Evolutionary conservation across 805 yeast genomes (phyloP).

Genomic region (Starmerella scarabaei): DNA sequence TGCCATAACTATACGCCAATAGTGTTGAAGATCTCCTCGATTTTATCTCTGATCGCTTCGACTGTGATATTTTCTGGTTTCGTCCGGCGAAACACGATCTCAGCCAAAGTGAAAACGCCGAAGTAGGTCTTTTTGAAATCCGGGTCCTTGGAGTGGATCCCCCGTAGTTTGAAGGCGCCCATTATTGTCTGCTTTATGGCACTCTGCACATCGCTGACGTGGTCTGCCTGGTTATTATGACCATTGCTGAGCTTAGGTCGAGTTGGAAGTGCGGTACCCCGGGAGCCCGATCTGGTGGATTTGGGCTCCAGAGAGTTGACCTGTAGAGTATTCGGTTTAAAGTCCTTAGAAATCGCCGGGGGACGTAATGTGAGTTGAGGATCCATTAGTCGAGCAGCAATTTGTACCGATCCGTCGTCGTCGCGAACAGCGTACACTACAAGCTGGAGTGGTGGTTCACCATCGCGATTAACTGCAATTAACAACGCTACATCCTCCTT

Average conservation of each 20-base stretch:
- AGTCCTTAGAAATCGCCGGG: no score
- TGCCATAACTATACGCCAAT: no score
- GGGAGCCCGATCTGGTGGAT: no score
- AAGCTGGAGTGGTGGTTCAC: neutral
- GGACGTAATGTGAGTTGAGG: neutral
- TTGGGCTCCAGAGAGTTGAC: no score
- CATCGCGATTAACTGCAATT: neutral
- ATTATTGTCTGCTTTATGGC: slow-evolving; percentile 24
- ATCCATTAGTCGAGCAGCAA: slow-evolving; percentile 14
- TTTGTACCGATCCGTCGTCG: slow-evolving; percentile 1
- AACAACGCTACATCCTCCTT: neutral
- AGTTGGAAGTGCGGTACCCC: no score
- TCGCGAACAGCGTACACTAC: slow-evolving; percentile 12
- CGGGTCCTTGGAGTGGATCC: slow-evolving; percentile 20
- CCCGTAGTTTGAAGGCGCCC: slow-evolving; percentile 29
- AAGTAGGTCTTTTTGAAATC: slow-evolving; percentile 24
- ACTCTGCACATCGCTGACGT: slow-evolving; percentile 1
- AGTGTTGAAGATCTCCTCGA: slow-evolving; percentile 17
- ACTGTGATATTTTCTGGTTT: slow-evolving; percentile 5
- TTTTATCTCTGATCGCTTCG: slow-evolving; percentile 17
- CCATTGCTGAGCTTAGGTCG: no score
- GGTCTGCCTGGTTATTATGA: neutral
- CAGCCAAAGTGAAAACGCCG: slow-evolving; percentile 22
- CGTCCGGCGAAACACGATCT: slow-evolving; percentile 23
- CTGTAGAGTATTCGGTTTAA: no score